Evolutionary conservation across 257 asterid species (phyloP).

Genomic region (Solanum medicagineum): DNA sequence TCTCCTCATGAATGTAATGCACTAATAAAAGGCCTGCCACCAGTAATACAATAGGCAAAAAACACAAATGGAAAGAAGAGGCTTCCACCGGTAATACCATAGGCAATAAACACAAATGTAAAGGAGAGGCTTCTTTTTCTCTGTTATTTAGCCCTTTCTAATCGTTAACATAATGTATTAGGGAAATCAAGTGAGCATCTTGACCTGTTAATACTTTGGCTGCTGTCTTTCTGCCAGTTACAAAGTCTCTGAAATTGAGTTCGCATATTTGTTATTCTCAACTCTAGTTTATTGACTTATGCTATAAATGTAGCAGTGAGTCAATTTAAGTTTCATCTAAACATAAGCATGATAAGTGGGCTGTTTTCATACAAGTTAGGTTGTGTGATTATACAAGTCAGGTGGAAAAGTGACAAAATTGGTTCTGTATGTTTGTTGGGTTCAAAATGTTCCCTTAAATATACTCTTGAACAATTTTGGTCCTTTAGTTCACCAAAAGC

Average conservation of each 20-base stretch:
- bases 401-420: not conserved
- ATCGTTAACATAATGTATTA: not conserved
- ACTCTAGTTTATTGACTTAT: not conserved
- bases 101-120: too few relatives aligned
- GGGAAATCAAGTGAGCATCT: not conserved
- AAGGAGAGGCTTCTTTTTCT: not conserved
- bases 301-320: not conserved
- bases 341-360: not conserved
- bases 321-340: not conserved
- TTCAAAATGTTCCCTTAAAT: not conserved
- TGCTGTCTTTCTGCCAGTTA: not conserved
- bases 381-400: not conserved
- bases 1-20: not conserved
- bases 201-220: not conserved
- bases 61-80: not conserved
- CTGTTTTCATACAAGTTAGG: not conserved
- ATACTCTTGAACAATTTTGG: not conserved
- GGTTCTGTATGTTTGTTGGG: not conserved
- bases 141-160: not conserved
- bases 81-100: too few relatives aligned
- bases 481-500: not conserved
- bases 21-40: not conserved
- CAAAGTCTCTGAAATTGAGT: not conserved
- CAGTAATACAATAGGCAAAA: not conserved
- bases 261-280: not conserved